phyloP scores from a whole-genome alignment of 352 stramenopile species.

The Stephanocyclus meneghinianus region DNA sequence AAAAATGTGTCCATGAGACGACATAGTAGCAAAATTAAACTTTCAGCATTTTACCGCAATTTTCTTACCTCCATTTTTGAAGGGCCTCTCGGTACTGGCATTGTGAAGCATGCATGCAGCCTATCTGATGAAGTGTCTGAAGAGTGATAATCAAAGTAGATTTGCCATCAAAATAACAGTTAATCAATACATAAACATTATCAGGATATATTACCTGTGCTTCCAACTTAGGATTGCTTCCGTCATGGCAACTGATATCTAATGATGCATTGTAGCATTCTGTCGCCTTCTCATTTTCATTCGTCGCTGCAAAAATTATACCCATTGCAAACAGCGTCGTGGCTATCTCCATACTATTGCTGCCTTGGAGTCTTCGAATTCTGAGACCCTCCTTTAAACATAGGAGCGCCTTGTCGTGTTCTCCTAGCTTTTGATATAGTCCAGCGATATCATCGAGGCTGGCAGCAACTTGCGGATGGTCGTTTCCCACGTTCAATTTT shows the following conservation, averaged over 20 bases:
- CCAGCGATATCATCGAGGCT: conserved; percentile 62
- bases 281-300: conserved; percentile 49
- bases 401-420: conserved; percentile 56
- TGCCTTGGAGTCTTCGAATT: conserved; percentile 51
- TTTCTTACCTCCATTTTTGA: conserved; percentile 51
- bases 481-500: conserved; percentile 51
- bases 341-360: conserved; percentile 58
- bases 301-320: conserved; percentile 55
- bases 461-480: conserved; percentile 56
- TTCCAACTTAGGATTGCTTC: conserved; percentile 56
- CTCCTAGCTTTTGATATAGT: conserved; percentile 62
- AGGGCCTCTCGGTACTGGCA: conserved; percentile 59
- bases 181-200: not conserved
- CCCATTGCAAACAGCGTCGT: conserved; percentile 68
- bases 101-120: conserved; percentile 50
- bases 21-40: no score
- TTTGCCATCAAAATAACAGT: not conserved
- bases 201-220: conserved; percentile 35
- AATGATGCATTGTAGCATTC: conserved; percentile 59
- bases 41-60: not conserved
- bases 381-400: conserved; percentile 61
- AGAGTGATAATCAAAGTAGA: not conserved
- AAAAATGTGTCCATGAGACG: not conserved
- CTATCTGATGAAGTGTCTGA: conserved; percentile 70
- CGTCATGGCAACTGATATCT: conserved; percentile 38